Conservation (phyloP, 176 grass and related monocot species). For the Carex pumila region DNA sequence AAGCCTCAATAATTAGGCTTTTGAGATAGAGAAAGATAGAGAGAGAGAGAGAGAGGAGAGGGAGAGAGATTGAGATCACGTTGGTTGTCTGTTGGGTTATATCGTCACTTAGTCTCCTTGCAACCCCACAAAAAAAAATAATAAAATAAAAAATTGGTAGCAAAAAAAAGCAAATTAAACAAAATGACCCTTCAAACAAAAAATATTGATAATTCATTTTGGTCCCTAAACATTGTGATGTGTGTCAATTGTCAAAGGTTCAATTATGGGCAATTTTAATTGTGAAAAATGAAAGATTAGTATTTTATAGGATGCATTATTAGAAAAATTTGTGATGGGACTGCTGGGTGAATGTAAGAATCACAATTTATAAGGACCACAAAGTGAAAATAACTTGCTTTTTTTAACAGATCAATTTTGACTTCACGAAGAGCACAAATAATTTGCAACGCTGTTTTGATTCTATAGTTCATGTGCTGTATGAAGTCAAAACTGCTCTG, state of each 20-base stretch:
- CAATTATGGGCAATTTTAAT: neutral
- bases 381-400: neutral
- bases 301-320: neutral
- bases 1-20: slow-evolving; percentile 26
- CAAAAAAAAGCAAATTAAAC: slow-evolving; percentile 14
- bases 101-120: slow-evolving; percentile 17
- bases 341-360: neutral
- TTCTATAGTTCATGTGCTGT: too few relatives aligned
- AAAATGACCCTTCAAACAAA: neutral
- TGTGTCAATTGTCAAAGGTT: too few relatives aligned
- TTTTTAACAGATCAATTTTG: too few relatives aligned
- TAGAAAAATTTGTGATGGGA: neutral
- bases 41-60: slow-evolving; percentile 1
- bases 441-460: too few relatives aligned
- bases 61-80: slow-evolving; percentile 8
- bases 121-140: slow-evolving; percentile 35
- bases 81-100: slow-evolving; percentile 24
- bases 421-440: too few relatives aligned
- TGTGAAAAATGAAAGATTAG: neutral
- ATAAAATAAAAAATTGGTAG: slow-evolving; percentile 28
- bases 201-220: neutral
- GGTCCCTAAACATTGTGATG: neutral
- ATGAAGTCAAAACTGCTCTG: too few relatives aligned
- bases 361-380: neutral
- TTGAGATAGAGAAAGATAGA: slow-evolving; percentile 7